A percentile compares a stretch with the other conserved stretches of the same genome.
phyloP scores from a whole-genome alignment of 257 asterid species.

The Primulina tabacum region DNA sequence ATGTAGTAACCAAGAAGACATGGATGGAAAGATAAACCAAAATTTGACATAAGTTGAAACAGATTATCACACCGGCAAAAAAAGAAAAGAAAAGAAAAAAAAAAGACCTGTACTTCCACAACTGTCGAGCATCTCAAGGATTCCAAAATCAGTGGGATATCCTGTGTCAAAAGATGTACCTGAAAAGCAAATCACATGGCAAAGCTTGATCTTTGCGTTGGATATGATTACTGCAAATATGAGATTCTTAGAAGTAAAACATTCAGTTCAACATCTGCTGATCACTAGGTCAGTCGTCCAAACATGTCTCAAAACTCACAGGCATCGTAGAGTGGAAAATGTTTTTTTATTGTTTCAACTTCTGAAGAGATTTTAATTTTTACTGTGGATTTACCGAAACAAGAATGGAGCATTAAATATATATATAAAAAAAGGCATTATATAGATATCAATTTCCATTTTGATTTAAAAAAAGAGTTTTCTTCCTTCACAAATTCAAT shows the following conservation, averaged over 20 bases:
- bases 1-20: not conserved
- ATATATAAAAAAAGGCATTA: not conserved
- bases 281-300: conserved; percentile 7
- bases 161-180: conserved; percentile 63
- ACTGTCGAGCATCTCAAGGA: conserved; percentile 52
- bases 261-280: not conserved
- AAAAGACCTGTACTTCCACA: conserved; percentile 70
- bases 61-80: not conserved
- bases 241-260: not conserved
- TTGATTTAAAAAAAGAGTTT: not conserved
- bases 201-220: conserved; percentile 33
- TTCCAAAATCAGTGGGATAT: conserved; percentile 59
- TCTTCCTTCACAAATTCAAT: not conserved
- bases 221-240: conserved; percentile 11
- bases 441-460: not conserved
- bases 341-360: not conserved
- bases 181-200: conserved; percentile 37
- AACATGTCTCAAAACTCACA: not conserved
- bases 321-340: conserved; percentile 10
- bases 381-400: not conserved
- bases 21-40: not conserved
- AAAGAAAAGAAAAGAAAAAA: not conserved
- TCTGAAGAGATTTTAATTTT: not conserved
- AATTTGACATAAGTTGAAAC: not conserved
- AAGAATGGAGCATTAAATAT: not conserved